These are phyloP conservation scores for Aspergillus chevalieri DNA, from an alignment of 2,329 filamentous ascomycete species.

Conservation along the genomic window DNA sequence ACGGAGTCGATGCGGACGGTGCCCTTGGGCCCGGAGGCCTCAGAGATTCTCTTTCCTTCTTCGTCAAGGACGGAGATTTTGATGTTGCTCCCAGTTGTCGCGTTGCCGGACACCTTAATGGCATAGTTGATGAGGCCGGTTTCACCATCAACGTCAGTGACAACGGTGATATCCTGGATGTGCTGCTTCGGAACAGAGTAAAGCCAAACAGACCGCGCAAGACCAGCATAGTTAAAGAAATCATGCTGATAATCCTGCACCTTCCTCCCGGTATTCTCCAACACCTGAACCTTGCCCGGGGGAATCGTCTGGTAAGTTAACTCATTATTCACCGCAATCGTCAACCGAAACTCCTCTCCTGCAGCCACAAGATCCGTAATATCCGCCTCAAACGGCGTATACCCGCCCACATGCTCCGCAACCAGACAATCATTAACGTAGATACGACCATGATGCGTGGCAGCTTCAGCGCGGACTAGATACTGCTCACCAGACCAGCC, in stretches of 20 bases:
- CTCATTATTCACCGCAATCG: conserved; percentile 26
- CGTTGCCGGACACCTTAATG: neutral
- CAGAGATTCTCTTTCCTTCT: neutral
- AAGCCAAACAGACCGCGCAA: conserved; percentile 23
- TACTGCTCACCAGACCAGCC: conserved; percentile 13
- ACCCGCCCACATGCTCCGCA: conserved; percentile 20
- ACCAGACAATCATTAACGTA: conserved; percentile 22
- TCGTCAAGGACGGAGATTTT: neutral
- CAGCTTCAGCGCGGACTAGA: conserved; percentile 21
- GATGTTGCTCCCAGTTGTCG: neutral
- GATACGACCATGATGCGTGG: conserved; percentile 21
- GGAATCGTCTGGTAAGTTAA: conserved; percentile 25
- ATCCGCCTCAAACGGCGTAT: conserved; percentile 23
- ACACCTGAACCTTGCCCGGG: conserved; percentile 11
- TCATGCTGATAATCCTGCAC: conserved; percentile 24
- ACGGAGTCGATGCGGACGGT: conserved; percentile 10
- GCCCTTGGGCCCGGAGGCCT: conserved; percentile 6
- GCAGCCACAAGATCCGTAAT: conserved; percentile 15
- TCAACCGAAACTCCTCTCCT: conserved; percentile 21
- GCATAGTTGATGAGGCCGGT: conserved; percentile 2
- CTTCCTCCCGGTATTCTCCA: conserved; percentile 10
- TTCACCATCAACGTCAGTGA: conserved; percentile 11
- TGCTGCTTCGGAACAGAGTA: conserved; percentile 16
- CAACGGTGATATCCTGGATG: conserved; percentile 19
- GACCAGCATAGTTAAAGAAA: conserved; percentile 27